Base-by-base conservation (phyloP, 2,329 filamentous ascomycete species). In the Clarireedia hainanense region DNA sequence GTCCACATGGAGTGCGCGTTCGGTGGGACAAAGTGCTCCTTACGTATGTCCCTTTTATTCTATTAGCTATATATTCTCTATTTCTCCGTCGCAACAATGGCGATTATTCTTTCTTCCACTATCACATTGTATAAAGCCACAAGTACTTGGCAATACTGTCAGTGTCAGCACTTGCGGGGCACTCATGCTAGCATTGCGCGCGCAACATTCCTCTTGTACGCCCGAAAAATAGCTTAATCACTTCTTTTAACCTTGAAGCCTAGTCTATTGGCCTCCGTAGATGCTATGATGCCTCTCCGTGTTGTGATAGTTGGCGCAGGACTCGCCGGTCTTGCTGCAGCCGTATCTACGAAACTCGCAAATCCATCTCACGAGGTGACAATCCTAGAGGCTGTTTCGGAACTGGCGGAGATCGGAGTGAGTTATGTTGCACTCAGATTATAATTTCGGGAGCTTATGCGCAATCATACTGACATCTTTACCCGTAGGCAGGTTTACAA, bases 281-380 rank as follows among this genome's bases (percentile, higher is more conserved):
- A 52, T 2, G 27, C 10, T n/a, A 56, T 9, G 27, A 60, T 59
- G 57, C 59, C 61, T 4, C 50, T 64, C 6, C 64, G 75, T 26
- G 61, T 75, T 4, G 67, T 74, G n/a, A 60, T 76, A 14, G 66
- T 75, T 37, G 74, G 74, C 1, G 74, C 73, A 6, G 74, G 74
- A 4, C 63, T 75, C 5, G 72, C 71, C 23, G 74, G 74, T n/a
- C 64, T 76, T 1, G 69, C 72, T 6, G 66, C 72, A 10, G 66
- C 55, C 2, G 66, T 75, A 20, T 71, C 72, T 4, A 70, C 69
- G 17, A 66, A 65, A 47, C 42, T 63, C 2, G 66, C 64, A 36
- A 65, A 64, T 42, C 61, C 73, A 17, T 69, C 70, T 5, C 74
- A 76, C 52, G 57, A 65, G 24, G 73, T 76, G 10, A 72, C 68